phyloP scores from a whole-genome alignment of 2,329 filamentous ascomycete species.

The Cladosporium sp. region DNA sequence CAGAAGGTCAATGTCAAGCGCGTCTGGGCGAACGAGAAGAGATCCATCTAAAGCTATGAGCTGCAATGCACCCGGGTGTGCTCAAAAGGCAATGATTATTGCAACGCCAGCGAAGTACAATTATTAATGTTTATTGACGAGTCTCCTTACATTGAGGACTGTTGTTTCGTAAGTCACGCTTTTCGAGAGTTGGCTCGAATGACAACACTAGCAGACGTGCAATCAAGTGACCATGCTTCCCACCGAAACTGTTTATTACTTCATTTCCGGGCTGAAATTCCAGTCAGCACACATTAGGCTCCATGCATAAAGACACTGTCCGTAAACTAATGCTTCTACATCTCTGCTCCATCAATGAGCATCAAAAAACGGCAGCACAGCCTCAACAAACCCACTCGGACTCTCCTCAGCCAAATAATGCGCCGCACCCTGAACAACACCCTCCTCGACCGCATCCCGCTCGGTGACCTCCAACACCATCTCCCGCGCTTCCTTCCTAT shows the following conservation, averaged over 20 bases:
- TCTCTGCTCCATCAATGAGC: not conserved
- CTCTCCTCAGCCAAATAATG: conserved; percentile 40
- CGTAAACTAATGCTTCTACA: no score
- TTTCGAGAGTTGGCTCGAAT: not conserved
- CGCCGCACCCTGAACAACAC: conserved; percentile 26
- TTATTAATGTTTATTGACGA: not conserved
- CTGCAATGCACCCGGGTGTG: not conserved
- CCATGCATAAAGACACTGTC: not conserved
- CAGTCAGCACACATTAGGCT: no score
- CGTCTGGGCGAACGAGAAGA: conserved; percentile 8
- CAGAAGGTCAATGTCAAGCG: conserved; percentile 41
- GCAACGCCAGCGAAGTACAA: not conserved
- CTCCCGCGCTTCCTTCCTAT: conserved; percentile 25
- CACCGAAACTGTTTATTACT: no score
- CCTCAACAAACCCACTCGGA: conserved; percentile 36
- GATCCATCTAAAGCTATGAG: not conserved
- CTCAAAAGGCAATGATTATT: not conserved
- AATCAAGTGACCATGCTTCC: not conserved
- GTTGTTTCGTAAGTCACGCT: not conserved
- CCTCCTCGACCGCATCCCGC: conserved; percentile 24
- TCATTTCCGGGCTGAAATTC: no score
- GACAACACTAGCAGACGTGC: not conserved
- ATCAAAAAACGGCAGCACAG: conserved; percentile 30
- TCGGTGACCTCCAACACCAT: conserved; percentile 28
- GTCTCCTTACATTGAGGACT: not conserved